Conservation (phyloP, 768 basidiomycete genomes). For the Tricholoma terreum region DNA sequence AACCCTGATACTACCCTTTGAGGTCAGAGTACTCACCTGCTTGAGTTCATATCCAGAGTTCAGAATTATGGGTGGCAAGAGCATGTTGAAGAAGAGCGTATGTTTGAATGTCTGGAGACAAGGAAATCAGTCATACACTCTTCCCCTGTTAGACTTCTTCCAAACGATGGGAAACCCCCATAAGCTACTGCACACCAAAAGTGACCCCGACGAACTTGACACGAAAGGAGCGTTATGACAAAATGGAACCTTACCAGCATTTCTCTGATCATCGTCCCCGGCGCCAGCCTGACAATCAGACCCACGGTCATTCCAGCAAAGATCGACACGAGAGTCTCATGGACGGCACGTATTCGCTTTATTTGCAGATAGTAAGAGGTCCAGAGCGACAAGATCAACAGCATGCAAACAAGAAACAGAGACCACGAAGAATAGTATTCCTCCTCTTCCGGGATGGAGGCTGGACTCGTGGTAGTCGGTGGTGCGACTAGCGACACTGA, state of each 20-base stretch:
- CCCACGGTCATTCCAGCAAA: slow-evolving; percentile 97
- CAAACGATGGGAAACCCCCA: background rate
- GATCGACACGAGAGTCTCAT: slow-evolving; percentile 95
- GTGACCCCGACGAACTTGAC: background rate
- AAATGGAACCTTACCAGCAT: slow-evolving; percentile 77
- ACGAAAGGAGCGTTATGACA: background rate
- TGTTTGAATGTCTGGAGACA: slow-evolving; percentile 83
- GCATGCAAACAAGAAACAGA: slow-evolving; percentile 87
- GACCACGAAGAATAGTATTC: slow-evolving; percentile 94
- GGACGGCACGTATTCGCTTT: slow-evolving; percentile 90
- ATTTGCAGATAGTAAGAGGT: slow-evolving; percentile 98
- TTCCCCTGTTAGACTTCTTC: background rate
- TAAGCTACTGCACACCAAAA: background rate
- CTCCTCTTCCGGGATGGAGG: slow-evolving; percentile 64
- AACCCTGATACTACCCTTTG: background rate
- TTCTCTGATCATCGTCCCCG: slow-evolving; percentile 91
- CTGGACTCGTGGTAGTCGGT: slow-evolving; percentile 25
- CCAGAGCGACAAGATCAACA: slow-evolving; percentile 91
- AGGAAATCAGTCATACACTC: background rate
- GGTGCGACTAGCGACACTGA: slow-evolving; percentile 33
- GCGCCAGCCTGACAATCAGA: slow-evolving; percentile 82
- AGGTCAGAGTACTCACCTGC: slow-evolving; percentile 53
- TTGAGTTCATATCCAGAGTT: slow-evolving; percentile 98
- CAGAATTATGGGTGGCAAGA: slow-evolving; percentile 97
- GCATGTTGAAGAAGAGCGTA: slow-evolving; percentile 95